phyloP scores from a whole-genome alignment of 1,284 basidiomycete species.

The Boletus albobrunnescens region DNA sequence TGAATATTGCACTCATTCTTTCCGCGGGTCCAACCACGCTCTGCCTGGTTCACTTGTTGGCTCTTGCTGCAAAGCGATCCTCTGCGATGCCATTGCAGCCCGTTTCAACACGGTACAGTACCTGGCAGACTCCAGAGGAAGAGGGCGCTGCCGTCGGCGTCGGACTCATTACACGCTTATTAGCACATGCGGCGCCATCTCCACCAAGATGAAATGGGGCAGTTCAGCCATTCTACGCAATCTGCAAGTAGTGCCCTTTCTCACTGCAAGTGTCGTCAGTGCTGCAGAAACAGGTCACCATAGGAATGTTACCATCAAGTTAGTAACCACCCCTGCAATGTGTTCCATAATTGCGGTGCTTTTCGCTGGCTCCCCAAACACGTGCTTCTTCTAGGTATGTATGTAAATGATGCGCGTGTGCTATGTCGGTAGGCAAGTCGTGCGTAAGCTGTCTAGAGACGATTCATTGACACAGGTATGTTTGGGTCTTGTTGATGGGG shows the following conservation, averaged over 20 bases:
- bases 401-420: not conserved
- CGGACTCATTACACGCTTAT: not conserved
- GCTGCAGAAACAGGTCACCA: not conserved
- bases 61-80: not conserved
- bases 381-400: slow-evolving; percentile 1
- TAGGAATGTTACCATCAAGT: not conserved
- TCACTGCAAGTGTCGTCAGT: not conserved
- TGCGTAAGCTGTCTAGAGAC: not conserved
- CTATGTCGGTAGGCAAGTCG: not conserved
- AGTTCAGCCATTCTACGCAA: not conserved
- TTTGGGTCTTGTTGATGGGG: not conserved
- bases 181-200: not conserved
- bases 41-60: not conserved
- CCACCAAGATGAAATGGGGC: not conserved
- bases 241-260: not conserved
- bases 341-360: not conserved
- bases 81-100: not conserved
- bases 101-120: too few relatives aligned
- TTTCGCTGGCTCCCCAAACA: not conserved
- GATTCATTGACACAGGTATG: not conserved
- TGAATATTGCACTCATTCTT: not conserved
- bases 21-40: not conserved
- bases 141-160: not conserved
- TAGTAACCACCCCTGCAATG: not conserved
- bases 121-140: not conserved